Evolutionary conservation across 768 basidiomycete species (phyloP), one percentile per base, ranked within the genome.

Genomic region (Cystofilobasidium capitatum): DNA sequence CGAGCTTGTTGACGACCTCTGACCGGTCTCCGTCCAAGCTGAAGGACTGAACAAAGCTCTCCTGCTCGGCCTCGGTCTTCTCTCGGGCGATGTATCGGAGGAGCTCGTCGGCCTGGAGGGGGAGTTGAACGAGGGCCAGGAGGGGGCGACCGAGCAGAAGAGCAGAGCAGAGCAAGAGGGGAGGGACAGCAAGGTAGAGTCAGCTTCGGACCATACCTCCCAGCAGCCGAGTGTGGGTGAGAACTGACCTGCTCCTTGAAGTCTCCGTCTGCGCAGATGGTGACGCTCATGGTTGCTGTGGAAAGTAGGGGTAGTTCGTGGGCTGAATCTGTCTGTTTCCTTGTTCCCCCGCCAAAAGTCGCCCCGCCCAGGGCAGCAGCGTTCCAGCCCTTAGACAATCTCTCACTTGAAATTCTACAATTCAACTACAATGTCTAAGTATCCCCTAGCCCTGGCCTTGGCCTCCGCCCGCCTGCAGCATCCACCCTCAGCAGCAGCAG

Each of bases 241-340:
- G 17, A 16, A 39, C 51, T 29, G 60, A 88, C 88, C 84, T 90
- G 88, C 77, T 92, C 89, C 75, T 87, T 86, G 72, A 88, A 91
- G 1, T 89, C 90, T 60, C 89, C 89, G 78, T 92, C 89, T 24
- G 87, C 85, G 74, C 89, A 91, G 71, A 91, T 84, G 68, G 89
- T 85, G 65, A 91, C 81, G 58, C 58, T 59, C 65, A 66, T 66
- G 47, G 10, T 24, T 37, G 39, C 20, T 20, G 33, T 33, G 6
- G 47, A n/a, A 33, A 42, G 49, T n/a, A 26, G 36, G 10, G 22
- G 44, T 13, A 47, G 40, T 35, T 57, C 20, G 1, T 31, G 9
- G 33, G 42, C 33, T 26, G 31, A n/a, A n/a, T 17, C 26, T 14
- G 14, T 51, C 31, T 22, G 29, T 5, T 55, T 26, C 58, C 58